Percentiles rank a stretch among this genome's conserved stretches.
Evolutionary conservation across 1,284 basidiomycete genomes (phyloP).

Genomic region (Ceratobasidium sp.): DNA sequence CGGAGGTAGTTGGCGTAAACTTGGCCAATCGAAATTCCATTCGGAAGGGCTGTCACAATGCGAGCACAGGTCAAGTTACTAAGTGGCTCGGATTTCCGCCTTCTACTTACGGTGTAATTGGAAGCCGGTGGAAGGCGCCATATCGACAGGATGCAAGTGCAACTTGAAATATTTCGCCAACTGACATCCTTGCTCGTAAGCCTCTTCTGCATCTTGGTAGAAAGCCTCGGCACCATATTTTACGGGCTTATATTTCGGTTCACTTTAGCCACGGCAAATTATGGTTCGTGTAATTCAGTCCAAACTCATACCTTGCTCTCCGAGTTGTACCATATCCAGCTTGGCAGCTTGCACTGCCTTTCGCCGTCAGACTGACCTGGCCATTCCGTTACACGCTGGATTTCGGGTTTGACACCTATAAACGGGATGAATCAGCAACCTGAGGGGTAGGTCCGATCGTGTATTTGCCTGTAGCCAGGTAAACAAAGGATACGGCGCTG

Average conservation of each 20-base stretch:
- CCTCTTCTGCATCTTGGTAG: neutral
- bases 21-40: neutral
- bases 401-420: neutral
- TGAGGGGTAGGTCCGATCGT: neutral
- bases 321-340: neutral
- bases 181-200: neutral
- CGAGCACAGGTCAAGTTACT: too few relatives aligned
- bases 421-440: neutral
- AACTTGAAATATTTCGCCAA: slow-evolving; percentile 22
- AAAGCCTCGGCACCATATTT: slow-evolving; percentile 22
- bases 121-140: neutral
- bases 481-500: slow-evolving; percentile 7
- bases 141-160: slow-evolving; percentile 5
- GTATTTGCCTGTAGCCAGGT: neutral
- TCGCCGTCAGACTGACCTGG: neutral
- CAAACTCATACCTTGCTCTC: neutral
- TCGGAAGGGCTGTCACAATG: slow-evolving; percentile 20
- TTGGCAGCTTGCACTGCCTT: neutral
- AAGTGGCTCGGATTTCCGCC: too few relatives aligned
- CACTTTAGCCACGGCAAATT: neutral
- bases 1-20: slow-evolving; percentile 35
- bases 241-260: neutral
- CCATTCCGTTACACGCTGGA: slow-evolving; percentile 15
- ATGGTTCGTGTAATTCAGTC: neutral
- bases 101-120: neutral